Base-by-base conservation (phyloP, 1,139 yeast species). In the Zygoascus meyerae region DNA sequence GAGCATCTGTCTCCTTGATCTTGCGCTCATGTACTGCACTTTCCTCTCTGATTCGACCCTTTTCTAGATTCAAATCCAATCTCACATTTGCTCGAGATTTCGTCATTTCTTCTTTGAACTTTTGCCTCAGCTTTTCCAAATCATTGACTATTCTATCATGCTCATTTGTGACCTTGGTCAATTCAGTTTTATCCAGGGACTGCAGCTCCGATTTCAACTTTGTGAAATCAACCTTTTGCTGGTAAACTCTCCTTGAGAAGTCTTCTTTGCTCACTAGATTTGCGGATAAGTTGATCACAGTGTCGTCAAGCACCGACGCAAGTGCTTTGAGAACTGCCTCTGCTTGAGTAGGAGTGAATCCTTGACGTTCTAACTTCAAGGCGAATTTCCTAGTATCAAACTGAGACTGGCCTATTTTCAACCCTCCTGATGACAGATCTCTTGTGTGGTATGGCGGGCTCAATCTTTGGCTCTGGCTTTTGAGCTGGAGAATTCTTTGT, bases 141-240 rank as follows among this genome's bases (percentile, higher is more conserved):
- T 90, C 96, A 31, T 89, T 83, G 46, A 85, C 75, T 35, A 92
- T 72, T 45, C 89, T 76, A 57, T 92, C 97, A 60, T 87, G 94
- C 61, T 92, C 97, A 57, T 85, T 86, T 59, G 83, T 83, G 51
- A 92, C 75, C 44, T 80, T 77, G 47, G 86, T 83, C 59, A 86
- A 84, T 58, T 92, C 97, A 11, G 89, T 77, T 62, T 83, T 81
- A 68, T 92, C 98, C 69, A 86, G 78, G 40, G 90, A 82, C 60
- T 86, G 90, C 46, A 90, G 73, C 64, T 90, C 97, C 33, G 95
- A 95, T 63, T 89, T 84, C 51, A 90, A 75, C 63, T 90, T 90
- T 40, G 96, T 95, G 73, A 92, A 92, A 65, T 90, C 97, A 30
- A 92, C 97, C 60, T 92, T 86, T 60, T 92, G 98, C 62, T 90